A percentile compares a stretch with the other conserved stretches of the same genome.
phyloP scores from a whole-genome alignment of 2,329 filamentous ascomycete species.

The Colletotrichum lupini region DNA sequence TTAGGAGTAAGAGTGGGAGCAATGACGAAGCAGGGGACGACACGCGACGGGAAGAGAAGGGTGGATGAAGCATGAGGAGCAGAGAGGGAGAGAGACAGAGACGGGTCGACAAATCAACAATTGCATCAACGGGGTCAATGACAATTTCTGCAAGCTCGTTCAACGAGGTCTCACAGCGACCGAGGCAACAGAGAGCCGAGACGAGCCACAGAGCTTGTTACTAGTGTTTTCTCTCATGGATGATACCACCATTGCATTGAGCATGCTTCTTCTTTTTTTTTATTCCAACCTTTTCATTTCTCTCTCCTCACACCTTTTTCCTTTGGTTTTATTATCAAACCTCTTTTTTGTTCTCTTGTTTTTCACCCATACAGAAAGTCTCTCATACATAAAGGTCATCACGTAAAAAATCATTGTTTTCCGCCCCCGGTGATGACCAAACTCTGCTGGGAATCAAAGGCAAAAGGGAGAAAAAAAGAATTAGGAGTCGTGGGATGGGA shows the following conservation, averaged over 20 bases:
- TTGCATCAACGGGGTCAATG: constrained; percentile 35
- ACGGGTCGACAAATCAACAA: constrained; percentile 19
- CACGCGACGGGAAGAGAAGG: background rate
- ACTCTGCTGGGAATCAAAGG: background rate
- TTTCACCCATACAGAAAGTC: constrained; percentile 25
- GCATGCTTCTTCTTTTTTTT: constrained; percentile 46
- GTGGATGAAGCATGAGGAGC: constrained; percentile 10
- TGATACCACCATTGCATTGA: constrained; percentile 56
- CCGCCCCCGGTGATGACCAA: constrained; percentile 10
- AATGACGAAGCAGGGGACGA: background rate
- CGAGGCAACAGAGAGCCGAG: constrained; percentile 34
- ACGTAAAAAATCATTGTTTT: constrained; percentile 28
- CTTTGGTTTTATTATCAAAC: constrained; percentile 26
- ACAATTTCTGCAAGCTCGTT: constrained; percentile 33
- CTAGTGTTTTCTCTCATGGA: constrained; percentile 46
- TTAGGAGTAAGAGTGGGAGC: background rate
- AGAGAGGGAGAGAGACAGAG: background rate
- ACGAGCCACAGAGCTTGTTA: constrained; percentile 35
- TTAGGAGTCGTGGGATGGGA: background rate
- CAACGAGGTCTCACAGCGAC: constrained; percentile 32
- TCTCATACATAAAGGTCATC: constrained; percentile 33
- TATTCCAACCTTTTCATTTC: constrained; percentile 33
- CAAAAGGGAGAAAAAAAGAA: background rate
- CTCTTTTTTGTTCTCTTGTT: constrained; percentile 37
- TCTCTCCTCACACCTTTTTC: constrained; percentile 22